Evolutionary conservation across 2,329 filamentous ascomycete species (phyloP).

Genomic region (Paecilomyces formosus): DNA sequence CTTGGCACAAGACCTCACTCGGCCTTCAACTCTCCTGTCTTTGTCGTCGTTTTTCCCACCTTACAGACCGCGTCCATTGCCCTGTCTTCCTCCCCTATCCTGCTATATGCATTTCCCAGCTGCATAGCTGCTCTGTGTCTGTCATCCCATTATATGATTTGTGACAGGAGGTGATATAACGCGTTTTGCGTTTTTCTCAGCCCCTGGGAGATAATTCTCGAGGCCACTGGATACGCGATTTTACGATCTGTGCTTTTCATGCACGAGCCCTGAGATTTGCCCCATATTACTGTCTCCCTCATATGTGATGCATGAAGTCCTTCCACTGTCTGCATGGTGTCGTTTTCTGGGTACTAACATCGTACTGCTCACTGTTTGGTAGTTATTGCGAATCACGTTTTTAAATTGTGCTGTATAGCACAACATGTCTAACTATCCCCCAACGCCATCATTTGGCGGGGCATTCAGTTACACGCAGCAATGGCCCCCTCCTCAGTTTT

Average conservation of each 20-base stretch:
- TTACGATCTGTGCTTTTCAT: neutral
- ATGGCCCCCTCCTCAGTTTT: constrained; percentile 26
- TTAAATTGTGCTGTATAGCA: neutral
- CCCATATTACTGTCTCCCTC: neutral
- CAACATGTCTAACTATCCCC: constrained; percentile 43
- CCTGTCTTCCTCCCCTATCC: neutral
- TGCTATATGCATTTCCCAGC: neutral
- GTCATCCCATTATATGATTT: neutral
- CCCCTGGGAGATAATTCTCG: neutral
- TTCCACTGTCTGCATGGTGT: neutral
- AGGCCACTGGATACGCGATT: neutral
- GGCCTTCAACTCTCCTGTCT: neutral
- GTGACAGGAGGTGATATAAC: neutral
- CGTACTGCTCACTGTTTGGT: neutral
- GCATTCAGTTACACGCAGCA: constrained; percentile 26
- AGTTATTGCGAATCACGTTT: neutral
- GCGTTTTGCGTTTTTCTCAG: neutral
- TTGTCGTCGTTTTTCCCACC: neutral
- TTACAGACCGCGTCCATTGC: neutral
- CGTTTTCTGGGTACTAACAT: constrained; percentile 2
- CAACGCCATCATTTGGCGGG: constrained; percentile 36
- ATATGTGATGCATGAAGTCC: neutral
- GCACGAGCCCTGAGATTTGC: neutral
- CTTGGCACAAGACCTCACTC: neutral
- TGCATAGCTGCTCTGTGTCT: neutral